phyloP scores from a whole-genome alignment of 169 alveolate genomes.

The Neospora caninum region DNA sequence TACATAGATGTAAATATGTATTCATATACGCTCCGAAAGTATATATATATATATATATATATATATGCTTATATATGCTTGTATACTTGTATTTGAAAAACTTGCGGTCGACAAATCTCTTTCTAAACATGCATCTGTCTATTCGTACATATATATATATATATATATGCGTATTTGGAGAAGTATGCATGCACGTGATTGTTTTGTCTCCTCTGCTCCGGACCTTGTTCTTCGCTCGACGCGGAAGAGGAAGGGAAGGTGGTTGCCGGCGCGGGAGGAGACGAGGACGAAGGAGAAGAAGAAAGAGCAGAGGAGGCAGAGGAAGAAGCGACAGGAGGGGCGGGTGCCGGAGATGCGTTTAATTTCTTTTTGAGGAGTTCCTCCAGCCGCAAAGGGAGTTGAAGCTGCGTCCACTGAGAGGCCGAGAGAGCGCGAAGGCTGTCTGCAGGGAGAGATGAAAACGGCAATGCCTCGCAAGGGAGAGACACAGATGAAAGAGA shows the following conservation, averaged over 20 bases:
- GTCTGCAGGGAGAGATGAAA: not conserved
- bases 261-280: slow-evolving; percentile 2
- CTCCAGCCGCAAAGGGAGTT: slow-evolving; percentile 13
- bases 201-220: not conserved
- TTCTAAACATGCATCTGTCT: too few relatives aligned
- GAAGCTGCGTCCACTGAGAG: slow-evolving; percentile 20
- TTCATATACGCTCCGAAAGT: not conserved
- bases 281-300: not conserved
- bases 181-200: not conserved
- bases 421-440: slow-evolving; percentile 7
- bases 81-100: not conserved
- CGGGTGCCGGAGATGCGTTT: not conserved
- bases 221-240: not conserved
- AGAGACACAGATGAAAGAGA: not conserved
- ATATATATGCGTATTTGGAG: not conserved
- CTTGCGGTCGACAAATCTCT: too few relatives aligned
- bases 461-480: not conserved
- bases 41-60: not conserved
- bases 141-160: not conserved
- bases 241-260: not conserved
- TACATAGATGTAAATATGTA: too few relatives aligned
- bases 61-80: not conserved
- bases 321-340: not conserved
- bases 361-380: not conserved
- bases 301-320: not conserved